phyloP scores from a whole-genome alignment of 257 asterid genomes.

The Apocynum venetum region DNA sequence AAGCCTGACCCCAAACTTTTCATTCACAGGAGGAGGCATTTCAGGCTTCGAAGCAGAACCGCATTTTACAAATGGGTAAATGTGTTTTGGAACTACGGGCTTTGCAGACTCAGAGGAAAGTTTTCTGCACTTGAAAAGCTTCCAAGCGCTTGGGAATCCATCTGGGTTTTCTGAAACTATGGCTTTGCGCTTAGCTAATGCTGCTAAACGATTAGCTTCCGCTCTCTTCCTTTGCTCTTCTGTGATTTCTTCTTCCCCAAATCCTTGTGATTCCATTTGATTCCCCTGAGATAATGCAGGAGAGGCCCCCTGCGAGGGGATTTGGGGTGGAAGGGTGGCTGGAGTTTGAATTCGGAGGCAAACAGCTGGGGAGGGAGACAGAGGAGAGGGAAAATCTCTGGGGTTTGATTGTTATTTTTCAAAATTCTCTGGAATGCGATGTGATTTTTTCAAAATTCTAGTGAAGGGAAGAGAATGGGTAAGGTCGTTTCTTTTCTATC shows the following conservation, averaged over 20 bases:
- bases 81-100: constrained; percentile 13
- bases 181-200: constrained; percentile 87
- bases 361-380: background rate
- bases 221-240: constrained; percentile 77
- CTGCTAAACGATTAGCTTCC: constrained; percentile 77
- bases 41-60: constrained; percentile 18
- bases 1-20: constrained; percentile 53
- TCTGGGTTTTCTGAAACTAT: constrained; percentile 5
- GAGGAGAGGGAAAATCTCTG: background rate
- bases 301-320: background rate
- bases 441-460: too few relatives aligned
- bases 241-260: constrained; percentile 42
- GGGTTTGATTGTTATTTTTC: too few relatives aligned
- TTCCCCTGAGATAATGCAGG: background rate
- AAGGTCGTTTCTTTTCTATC: too few relatives aligned
- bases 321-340: background rate
- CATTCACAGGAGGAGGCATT: constrained; percentile 20
- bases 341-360: constrained; percentile 1
- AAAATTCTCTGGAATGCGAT: too few relatives aligned
- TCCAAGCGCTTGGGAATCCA: constrained; percentile 26
- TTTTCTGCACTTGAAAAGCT: constrained; percentile 69
- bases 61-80: constrained; percentile 14
- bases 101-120: constrained; percentile 24
- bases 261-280: constrained; percentile 21
- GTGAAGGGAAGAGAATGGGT: too few relatives aligned